Evolutionary conservation across 768 basidiomycete species (phyloP).

Genomic region (Lanmaoa rubissima): DNA sequence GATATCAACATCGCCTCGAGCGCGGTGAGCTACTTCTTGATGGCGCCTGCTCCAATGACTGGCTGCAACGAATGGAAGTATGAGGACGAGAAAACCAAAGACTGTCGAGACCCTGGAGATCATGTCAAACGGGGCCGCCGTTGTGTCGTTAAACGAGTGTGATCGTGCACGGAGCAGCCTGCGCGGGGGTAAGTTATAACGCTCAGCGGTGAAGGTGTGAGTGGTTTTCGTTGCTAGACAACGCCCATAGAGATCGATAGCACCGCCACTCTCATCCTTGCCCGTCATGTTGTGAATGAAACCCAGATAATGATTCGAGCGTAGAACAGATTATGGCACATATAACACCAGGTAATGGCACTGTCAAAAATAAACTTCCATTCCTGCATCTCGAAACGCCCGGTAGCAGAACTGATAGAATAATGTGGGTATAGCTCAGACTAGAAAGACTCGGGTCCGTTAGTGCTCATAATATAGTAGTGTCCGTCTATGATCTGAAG

Average conservation of each 20-base stretch:
- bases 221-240: conserved; percentile 17
- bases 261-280: conserved; percentile 10
- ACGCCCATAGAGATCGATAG: background rate
- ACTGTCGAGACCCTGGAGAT: conserved; percentile 24
- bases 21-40: conserved; percentile 49
- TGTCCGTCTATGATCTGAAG: conserved; percentile 21
- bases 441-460: conserved; percentile 21
- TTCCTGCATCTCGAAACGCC: conserved; percentile 5
- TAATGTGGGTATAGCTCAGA: conserved; percentile 28
- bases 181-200: background rate
- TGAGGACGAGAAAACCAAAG: conserved; percentile 36
- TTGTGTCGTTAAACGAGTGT: conserved; percentile 21
- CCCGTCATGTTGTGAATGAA: background rate
- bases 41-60: conserved; percentile 39
- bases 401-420: conserved; percentile 12
- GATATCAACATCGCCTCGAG: conserved; percentile 40
- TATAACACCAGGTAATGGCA: conserved; percentile 14
- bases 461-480: conserved; percentile 10
- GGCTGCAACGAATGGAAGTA: conserved; percentile 35
- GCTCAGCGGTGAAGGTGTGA: background rate
- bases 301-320: background rate
- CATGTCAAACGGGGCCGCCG: conserved; percentile 14
- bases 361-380: conserved; percentile 5
- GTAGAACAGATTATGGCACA: conserved; percentile 15
- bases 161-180: conserved; percentile 13